Percentiles rank a stretch among this genome's conserved stretches.
These are phyloP conservation scores for Cornus kousa DNA, from an alignment of 148 eudicot species.

Conservation along the genomic window DNA sequence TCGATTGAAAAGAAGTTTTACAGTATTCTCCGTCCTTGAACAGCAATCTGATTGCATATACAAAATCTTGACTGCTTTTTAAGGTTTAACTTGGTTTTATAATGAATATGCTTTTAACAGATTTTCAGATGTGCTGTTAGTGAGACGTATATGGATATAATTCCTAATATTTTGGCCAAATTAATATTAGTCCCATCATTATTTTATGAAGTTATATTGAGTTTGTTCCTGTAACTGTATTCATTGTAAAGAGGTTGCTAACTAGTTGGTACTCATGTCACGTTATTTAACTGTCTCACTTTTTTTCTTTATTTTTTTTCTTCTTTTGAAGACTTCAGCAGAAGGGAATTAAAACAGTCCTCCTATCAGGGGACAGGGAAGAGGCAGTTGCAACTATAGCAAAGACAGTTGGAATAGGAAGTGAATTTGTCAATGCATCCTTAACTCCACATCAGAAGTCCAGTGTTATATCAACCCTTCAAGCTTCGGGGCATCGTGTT, in stretches of 20 bases:
- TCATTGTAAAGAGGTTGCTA: background rate
- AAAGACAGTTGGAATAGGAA: slow-evolving; percentile 62
- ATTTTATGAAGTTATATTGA: background rate
- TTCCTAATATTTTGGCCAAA: background rate
- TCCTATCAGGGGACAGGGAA: slow-evolving; percentile 94
- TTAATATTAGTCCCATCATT: background rate
- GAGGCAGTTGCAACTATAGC: slow-evolving; percentile 89
- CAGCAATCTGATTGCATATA: no score
- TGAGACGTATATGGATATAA: no score
- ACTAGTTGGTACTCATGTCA: background rate
- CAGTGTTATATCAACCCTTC: slow-evolving; percentile 56
- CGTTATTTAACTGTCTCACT: slow-evolving; percentile 6
- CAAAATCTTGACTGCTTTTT: background rate
- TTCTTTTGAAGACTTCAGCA: slow-evolving; percentile 54
- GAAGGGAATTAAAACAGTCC: slow-evolving; percentile 67
- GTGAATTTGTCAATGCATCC: slow-evolving; percentile 63
- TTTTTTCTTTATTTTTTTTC: slow-evolving; percentile 6
- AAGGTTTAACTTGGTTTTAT: background rate
- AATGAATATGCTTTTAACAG: background rate
- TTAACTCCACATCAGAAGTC: slow-evolving; percentile 82
- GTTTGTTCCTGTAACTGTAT: background rate
- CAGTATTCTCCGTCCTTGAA: background rate
- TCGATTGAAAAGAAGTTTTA: background rate
- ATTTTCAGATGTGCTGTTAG: no score
- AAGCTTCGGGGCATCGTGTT: slow-evolving; percentile 69